These are phyloP conservation scores for Russula olivacea DNA, from an alignment of 768 basidiomycete genomes.

Conservation along the genomic window DNA sequence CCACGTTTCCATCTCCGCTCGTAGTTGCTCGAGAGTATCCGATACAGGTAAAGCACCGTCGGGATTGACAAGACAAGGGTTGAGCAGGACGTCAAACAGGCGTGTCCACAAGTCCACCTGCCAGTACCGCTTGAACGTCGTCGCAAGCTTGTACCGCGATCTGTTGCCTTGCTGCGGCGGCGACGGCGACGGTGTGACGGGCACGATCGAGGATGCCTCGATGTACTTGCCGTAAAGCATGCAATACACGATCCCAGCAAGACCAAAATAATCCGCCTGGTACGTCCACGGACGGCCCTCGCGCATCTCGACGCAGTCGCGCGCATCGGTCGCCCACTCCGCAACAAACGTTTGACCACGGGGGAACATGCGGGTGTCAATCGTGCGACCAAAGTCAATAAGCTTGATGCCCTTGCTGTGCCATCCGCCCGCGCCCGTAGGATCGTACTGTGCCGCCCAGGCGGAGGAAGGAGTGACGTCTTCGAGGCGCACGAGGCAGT, in stretches of 20 bases:
- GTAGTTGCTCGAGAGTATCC: slow-evolving; percentile 55
- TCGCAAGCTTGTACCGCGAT: slow-evolving; percentile 54
- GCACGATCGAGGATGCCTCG: slow-evolving; percentile 54
- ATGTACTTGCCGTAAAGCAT: slow-evolving; percentile 97
- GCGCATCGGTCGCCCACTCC: slow-evolving; percentile 84
- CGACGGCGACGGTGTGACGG: slow-evolving; percentile 32
- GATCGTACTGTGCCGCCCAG: slow-evolving; percentile 74
- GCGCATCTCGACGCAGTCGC: slow-evolving; percentile 89
- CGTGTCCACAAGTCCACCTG: slow-evolving; percentile 80
- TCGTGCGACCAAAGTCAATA: slow-evolving; percentile 96
- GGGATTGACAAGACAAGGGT: slow-evolving; percentile 56
- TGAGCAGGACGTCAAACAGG: slow-evolving; percentile 82
- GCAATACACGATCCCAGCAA: slow-evolving; percentile 90
- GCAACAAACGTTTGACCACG: slow-evolving; percentile 72
- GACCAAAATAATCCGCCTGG: slow-evolving; percentile 95
- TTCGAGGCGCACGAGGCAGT: slow-evolving; percentile 90
- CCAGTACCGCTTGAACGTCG: slow-evolving; percentile 93
- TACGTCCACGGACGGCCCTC: slow-evolving; percentile 84
- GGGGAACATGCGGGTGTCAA: slow-evolving; percentile 82
- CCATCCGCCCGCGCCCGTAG: slow-evolving; percentile 82
- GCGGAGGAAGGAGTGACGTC: slow-evolving; percentile 64
- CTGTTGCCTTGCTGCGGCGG: not conserved
- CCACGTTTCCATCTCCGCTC: slow-evolving; percentile 85
- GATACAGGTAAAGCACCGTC: slow-evolving; percentile 65
- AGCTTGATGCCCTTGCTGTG: slow-evolving; percentile 78